Evolutionary conservation across 2,329 filamentous ascomycete genomes (phyloP), one percentile per base, ranked within the genome.

Genomic region (Penicillium glabrum): DNA sequence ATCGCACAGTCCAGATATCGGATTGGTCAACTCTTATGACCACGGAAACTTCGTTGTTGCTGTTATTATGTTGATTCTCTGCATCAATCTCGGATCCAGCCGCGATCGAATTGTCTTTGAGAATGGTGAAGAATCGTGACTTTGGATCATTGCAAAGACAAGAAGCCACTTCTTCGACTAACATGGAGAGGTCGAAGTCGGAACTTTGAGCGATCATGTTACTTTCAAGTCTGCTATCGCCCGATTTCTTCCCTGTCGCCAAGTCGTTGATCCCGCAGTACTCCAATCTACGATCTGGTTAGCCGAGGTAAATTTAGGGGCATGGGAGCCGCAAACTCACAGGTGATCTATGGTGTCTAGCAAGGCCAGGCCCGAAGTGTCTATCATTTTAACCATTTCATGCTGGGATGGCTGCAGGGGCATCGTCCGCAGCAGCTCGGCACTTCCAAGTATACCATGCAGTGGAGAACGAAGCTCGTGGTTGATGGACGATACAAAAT

Each of bases 401-500:
- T 69, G 66, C 50, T 82, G 73, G 44, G 76, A 72, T 2, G 71
- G 65, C 49, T 75, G 74, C 7, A 70, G 70, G n/a, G 67, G 65
- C 2, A 78, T 81, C 3, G 80, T 79, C 3, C 76, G 72, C 3
- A 84, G 62, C 5, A 83, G 75, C 58, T 84, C 81, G 1, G 77
- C 71, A 14, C 78, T 81, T 1, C 79, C 80, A 11, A 80, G 69
- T 31, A 79, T 76, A 29, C 77, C 80, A 51, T 79, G 82, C 39
- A 78, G 67, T 24, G 75, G 82, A 37, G 68, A 77, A 5, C 80
- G 72, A 9, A 84, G 69, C 58, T 84, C 82, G 60, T 84, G 82
- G 27, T 75, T 80, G 24, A 84, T 80, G 0, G 77, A 79, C 0
- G 78, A 77, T 16, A 84, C 76, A 44, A 84, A 81, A 13, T 82